Base-by-base conservation (phyloP, 192 early-diverging fungal genomes). In the Glomus cerebriforme region DNA sequence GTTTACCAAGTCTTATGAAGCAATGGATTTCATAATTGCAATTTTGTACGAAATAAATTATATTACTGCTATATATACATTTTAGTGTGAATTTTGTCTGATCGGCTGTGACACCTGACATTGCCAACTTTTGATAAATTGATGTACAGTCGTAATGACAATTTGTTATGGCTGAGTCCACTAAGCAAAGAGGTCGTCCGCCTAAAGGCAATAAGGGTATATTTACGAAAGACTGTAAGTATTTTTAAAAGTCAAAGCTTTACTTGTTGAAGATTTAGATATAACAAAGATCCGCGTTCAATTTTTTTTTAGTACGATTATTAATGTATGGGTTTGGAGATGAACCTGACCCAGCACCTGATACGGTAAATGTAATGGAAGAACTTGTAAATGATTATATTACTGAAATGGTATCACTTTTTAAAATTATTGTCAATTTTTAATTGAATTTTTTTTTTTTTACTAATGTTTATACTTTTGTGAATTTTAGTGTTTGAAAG, bases 271-370 rank as follows among this genome's bases (percentile, higher is more conserved):
- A 17, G 73, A 74, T 74, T 12, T 39, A 34, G n/a, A 37, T 43
- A 39, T 35, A 64, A 19, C 12, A 60, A 58, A n/a, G 59, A 31
- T 31, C 49, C 9, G n/a, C n/a, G 7, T 72, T 29, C 7, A 9
- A 39, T 58, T 68, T 12, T 63, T 22, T 75, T 73, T 24, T 65
- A 92, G 91, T 92, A 34, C 91, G 89, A 64, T 79, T 88, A 27
- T 84, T 96, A 80, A 95, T 96, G 92, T 95, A 92, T 82, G 95
- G 95, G 37, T 94, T 93, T 83, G 95, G 95, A 17, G 95, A 96
- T 83, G 92, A 92, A 17, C 83, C 82, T 27, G 87, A 94, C 63
- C 93, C 95, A 26, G 84, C 90, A 0, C 83, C 87, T 24, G 95
- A 96, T 79, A 89, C 92, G 35, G 90, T 91, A n/a, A 91, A 91